phyloP scores from a whole-genome alignment of 352 stramenopile genomes.

The Globisporangium apiculatum region DNA sequence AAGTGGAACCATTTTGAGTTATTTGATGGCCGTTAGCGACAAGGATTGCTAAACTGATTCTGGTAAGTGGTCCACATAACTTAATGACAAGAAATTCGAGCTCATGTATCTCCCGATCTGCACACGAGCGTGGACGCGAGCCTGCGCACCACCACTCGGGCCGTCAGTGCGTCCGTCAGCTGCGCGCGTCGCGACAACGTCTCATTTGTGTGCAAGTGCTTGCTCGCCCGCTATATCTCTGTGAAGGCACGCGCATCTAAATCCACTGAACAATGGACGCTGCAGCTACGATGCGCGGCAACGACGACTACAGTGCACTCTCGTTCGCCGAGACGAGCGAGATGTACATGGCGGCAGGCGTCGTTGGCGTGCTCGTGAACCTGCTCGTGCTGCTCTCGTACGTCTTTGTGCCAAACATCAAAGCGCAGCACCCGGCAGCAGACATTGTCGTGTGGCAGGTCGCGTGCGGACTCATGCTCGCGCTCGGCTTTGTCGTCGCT shows the following conservation, averaged over 20 bases:
- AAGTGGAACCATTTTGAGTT: too few relatives aligned
- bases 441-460: slow-evolving; percentile 79
- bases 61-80: too few relatives aligned
- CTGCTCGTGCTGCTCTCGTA: slow-evolving; percentile 66
- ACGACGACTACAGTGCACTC: slow-evolving; percentile 62
- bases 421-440: slow-evolving; percentile 69
- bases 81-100: too few relatives aligned
- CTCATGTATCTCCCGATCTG: too few relatives aligned
- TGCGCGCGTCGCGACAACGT: too few relatives aligned
- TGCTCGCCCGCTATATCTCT: neutral
- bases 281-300: slow-evolving; percentile 19
- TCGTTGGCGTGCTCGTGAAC: slow-evolving; percentile 49
- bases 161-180: too few relatives aligned
- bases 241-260: too few relatives aligned
- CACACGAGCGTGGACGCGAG: too few relatives aligned
- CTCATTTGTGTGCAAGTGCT: too few relatives aligned
- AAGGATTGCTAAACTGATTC: too few relatives aligned
- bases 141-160: too few relatives aligned
- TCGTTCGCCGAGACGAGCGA: slow-evolving; percentile 34
- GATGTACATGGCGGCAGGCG: slow-evolving; percentile 54
- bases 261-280: neutral
- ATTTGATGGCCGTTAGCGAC: too few relatives aligned
- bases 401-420: slow-evolving; percentile 65
- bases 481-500: slow-evolving; percentile 44
- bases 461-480: slow-evolving; percentile 50